Percentiles rank a stretch among this genome's conserved stretches.
Evolutionary conservation across 2,329 filamentous ascomycete species (phyloP).

Genomic region (Cercospora berteroae): DNA sequence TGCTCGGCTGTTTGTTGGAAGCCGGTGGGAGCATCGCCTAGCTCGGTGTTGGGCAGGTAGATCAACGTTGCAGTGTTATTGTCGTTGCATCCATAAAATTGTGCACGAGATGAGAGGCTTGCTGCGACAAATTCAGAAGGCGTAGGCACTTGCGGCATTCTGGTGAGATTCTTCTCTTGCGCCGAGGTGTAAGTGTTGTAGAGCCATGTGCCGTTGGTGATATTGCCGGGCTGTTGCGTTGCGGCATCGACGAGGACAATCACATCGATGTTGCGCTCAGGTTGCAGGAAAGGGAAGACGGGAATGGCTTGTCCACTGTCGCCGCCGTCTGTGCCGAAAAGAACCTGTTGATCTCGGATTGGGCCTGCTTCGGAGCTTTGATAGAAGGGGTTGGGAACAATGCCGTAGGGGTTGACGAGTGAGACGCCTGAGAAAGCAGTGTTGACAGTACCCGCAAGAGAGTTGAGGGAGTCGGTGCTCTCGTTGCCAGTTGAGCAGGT

Average conservation of each 20-base stretch:
- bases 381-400: constrained; percentile 21
- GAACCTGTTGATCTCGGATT: constrained; percentile 10
- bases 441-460: constrained; percentile 3
- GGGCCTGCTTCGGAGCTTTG: constrained; percentile 8
- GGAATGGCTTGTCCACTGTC: constrained; percentile 18
- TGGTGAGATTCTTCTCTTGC: constrained; percentile 10
- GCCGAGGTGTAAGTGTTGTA: constrained; percentile 20
- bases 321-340: constrained; percentile 19
- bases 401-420: constrained; percentile 17
- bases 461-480: constrained; percentile 12
- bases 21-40: background rate
- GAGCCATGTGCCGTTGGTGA: constrained; percentile 17
- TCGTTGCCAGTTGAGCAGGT: constrained; percentile 10
- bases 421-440: background rate
- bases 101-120: constrained; percentile 15
- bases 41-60: constrained; percentile 17
- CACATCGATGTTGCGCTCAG: constrained; percentile 16
- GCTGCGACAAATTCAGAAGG: constrained; percentile 4
- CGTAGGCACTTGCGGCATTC: constrained; percentile 18
- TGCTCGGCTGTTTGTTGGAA: constrained; percentile 3
- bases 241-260: constrained; percentile 20
- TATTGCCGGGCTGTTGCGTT: constrained; percentile 12
- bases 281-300: constrained; percentile 17
- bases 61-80: constrained; percentile 12
- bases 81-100: constrained; percentile 20